Evolutionary conservation across 192 early-diverging fungal genomes (phyloP).

Genomic region (Funneliformis geosporum): DNA sequence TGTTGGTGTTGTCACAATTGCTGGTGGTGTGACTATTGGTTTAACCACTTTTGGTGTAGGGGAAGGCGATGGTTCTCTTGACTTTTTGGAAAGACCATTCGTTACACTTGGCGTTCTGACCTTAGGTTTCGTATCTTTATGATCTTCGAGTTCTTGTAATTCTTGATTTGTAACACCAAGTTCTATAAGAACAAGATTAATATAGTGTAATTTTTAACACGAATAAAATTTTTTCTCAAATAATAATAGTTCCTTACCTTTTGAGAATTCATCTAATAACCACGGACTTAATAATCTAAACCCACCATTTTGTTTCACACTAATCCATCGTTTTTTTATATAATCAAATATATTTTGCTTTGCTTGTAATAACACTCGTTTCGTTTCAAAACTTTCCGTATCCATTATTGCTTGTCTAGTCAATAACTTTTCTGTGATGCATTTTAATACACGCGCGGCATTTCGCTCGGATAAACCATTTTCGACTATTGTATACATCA

Average conservation of each 20-base stretch:
- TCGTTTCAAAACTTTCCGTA: constrained; percentile 28
- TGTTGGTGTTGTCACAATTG: background rate
- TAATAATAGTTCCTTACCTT: constrained; percentile 7
- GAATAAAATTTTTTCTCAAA: constrained; percentile 10
- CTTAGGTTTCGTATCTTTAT: constrained; percentile 1
- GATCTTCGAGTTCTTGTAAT: background rate
- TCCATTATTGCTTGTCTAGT: constrained; percentile 19
- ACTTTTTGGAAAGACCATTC: constrained; percentile 10
- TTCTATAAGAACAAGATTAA: constrained; percentile 3
- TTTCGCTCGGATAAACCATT: constrained; percentile 30
- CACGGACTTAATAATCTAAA: constrained; percentile 8
- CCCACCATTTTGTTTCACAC: constrained; percentile 25
- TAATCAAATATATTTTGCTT: constrained; percentile 32
- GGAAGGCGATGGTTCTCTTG: background rate
- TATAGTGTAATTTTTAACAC: background rate
- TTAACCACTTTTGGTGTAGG: background rate
- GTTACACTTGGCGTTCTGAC: constrained; percentile 12
- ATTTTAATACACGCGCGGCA: background rate
- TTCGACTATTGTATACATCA: constrained; percentile 25
- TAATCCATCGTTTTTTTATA: constrained; percentile 28
- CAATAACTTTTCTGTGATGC: constrained; percentile 30
- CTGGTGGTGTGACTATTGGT: background rate
- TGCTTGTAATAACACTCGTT: constrained; percentile 6
- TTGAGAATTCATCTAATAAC: constrained; percentile 26
- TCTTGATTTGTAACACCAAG: constrained; percentile 4